phyloP scores from a whole-genome alignment of 2,329 filamentous ascomycete genomes.

The Ceratocystis albifundus region DNA sequence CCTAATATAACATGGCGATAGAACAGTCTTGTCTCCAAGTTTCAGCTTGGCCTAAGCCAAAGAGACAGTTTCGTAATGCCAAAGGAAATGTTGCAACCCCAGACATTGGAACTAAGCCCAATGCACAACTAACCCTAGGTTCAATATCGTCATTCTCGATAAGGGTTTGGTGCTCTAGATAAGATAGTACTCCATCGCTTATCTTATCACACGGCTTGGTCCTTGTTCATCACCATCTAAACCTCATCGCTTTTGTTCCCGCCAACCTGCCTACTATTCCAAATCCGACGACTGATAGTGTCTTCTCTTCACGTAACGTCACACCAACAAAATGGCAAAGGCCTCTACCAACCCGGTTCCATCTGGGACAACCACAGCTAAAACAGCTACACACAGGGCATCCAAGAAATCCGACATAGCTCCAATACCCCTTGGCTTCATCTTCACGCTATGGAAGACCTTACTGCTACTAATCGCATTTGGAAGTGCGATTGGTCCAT shows the following conservation, averaged over 20 bases:
- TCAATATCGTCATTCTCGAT: too few species aligned
- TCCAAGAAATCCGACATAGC: background rate
- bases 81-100: background rate
- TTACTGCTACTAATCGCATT: slow-evolving; percentile 52
- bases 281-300: background rate
- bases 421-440: slow-evolving; percentile 26
- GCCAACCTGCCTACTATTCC: background rate
- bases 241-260: background rate
- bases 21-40: background rate
- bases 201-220: background rate
- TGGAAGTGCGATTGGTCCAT: slow-evolving; percentile 39
- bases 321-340: background rate
- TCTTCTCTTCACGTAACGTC: background rate
- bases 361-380: background rate
- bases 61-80: background rate
- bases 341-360: background rate
- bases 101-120: background rate
- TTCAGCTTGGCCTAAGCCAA: background rate
- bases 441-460: slow-evolving; percentile 56
- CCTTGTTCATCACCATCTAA: too few species aligned
- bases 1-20: background rate
- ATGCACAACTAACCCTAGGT: background rate
- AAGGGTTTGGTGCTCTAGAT: background rate
- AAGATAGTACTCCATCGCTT: background rate
- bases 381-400: background rate